These are phyloP conservation scores for Cucumis melo DNA, from an alignment of 306 rosid genomes.

Conservation along the genomic window DNA sequence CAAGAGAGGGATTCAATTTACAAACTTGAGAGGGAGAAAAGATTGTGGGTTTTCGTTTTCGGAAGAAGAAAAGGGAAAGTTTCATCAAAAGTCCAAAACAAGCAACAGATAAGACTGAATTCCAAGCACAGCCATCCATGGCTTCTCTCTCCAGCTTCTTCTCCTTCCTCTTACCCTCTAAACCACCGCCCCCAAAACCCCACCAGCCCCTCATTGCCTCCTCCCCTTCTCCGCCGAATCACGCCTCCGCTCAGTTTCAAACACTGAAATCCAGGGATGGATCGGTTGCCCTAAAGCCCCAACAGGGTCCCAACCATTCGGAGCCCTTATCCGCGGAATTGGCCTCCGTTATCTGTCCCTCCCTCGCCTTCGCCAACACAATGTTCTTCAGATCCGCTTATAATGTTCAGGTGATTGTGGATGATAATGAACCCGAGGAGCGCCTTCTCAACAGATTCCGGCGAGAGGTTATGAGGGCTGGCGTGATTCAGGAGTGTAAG, in stretches of 20 bases:
- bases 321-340: slow-evolving; percentile 18
- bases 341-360: slow-evolving; percentile 46
- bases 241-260: neutral
- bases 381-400: slow-evolving; percentile 36
- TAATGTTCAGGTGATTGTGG: slow-evolving; percentile 62
- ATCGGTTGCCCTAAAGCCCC: slow-evolving; percentile 11
- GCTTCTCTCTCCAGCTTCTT: slow-evolving; percentile 45
- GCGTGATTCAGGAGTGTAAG: slow-evolving; percentile 62
- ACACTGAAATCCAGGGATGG: slow-evolving; percentile 13
- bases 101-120: neutral
- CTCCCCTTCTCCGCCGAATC: slow-evolving; percentile 6
- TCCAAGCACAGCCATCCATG: slow-evolving; percentile 34
- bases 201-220: slow-evolving; percentile 26
- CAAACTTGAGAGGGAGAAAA: neutral
- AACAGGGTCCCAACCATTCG: neutral
- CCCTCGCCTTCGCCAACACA: slow-evolving; percentile 32
- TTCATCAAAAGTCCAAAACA: neutral
- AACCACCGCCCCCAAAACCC: slow-evolving; percentile 20
- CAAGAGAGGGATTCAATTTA: neutral
- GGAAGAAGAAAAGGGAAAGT: neutral
- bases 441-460: slow-evolving; percentile 54
- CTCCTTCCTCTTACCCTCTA: slow-evolving; percentile 50
- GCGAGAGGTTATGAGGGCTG: slow-evolving; percentile 71
- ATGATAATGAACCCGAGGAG: slow-evolving; percentile 75
- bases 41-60: neutral